A percentile compares a stretch with the other conserved stretches of the same genome.
Evolutionary conservation across 1,139 yeast species (phyloP).

Genomic region (Waltiozyma sp.): DNA sequence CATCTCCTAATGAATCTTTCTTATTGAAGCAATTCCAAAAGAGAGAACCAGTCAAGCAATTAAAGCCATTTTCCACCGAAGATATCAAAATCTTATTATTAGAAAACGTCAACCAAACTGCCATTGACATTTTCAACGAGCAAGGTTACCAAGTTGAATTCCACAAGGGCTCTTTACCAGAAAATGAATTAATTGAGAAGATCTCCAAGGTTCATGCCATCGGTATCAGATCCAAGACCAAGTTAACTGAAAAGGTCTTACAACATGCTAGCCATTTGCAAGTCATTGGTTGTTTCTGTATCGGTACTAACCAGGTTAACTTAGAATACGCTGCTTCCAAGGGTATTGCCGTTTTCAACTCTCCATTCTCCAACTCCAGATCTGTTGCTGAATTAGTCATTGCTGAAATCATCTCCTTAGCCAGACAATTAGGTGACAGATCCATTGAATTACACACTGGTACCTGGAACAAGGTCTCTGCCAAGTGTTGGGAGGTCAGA

Average conservation of each 20-base stretch:
- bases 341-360: conserved; percentile 96
- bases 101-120: conserved; percentile 90
- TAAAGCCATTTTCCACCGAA: conserved; percentile 84
- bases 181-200: conserved; percentile 89
- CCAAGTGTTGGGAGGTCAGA: conserved; percentile 98
- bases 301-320: conserved; percentile 97
- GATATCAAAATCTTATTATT: conserved; percentile 84
- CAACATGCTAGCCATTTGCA: conserved; percentile 83
- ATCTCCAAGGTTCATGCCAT: conserved; percentile 90
- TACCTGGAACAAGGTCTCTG: conserved; percentile 93
- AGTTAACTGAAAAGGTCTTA: conserved; percentile 67
- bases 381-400: conserved; percentile 97
- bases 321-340: conserved; percentile 81
- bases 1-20: conserved; percentile 46
- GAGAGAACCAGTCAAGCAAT: conserved; percentile 45
- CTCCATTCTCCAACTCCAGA: conserved; percentile 97
- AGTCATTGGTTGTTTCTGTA: conserved; percentile 95
- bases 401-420: conserved; percentile 86
- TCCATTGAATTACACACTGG: conserved; percentile 94
- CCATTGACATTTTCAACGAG: conserved; percentile 67
- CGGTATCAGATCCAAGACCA: conserved; percentile 96
- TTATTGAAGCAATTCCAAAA: conserved; percentile 24
- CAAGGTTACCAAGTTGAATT: conserved; percentile 98
- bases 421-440: conserved; percentile 96
- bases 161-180: conserved; percentile 80